A percentile compares a stretch with the other conserved stretches of the same genome.
Conservation (phyloP, 2,329 filamentous ascomycete genomes). For the Chaetomium sp. region DNA sequence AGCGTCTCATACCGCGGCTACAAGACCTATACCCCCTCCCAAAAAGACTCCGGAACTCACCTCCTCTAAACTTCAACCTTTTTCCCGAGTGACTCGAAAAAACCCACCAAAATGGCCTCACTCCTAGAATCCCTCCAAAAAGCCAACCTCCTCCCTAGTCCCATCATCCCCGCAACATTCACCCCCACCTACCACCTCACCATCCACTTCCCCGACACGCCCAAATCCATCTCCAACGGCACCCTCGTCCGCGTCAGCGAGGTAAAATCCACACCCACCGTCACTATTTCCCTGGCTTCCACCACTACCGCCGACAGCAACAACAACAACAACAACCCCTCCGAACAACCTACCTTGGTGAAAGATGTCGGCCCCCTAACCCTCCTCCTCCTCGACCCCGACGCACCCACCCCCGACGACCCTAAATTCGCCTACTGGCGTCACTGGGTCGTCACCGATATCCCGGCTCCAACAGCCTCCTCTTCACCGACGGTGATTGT, state of each 20-base stretch:
- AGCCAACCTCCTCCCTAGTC: not conserved
- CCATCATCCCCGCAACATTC: not conserved
- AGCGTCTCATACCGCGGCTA: no score
- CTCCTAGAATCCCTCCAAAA: no score
- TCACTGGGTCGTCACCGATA: constrained; percentile 5
- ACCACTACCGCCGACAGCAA: not conserved
- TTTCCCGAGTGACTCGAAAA: no score
- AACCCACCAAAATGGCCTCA: no score
- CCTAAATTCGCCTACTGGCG: constrained; percentile 11
- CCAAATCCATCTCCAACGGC: not conserved
- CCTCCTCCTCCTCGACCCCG: constrained; percentile 6
- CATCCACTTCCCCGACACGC: constrained; percentile 1
- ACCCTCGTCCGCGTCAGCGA: constrained; percentile 4
- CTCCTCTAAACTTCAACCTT: no score
- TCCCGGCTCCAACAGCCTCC: not conserved
- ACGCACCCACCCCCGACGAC: constrained; percentile 10
- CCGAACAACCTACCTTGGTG: no score
- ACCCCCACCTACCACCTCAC: not conserved
- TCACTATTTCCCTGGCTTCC: not conserved
- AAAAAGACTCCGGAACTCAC: no score
- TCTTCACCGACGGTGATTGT: no score
- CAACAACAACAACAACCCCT: not conserved
- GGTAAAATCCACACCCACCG: not conserved
- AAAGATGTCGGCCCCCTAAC: no score
- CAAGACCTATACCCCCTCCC: no score